These are phyloP conservation scores for Xylaria venustula DNA, from an alignment of 495 filamentous ascomycete genomes.

Conservation along the genomic window DNA sequence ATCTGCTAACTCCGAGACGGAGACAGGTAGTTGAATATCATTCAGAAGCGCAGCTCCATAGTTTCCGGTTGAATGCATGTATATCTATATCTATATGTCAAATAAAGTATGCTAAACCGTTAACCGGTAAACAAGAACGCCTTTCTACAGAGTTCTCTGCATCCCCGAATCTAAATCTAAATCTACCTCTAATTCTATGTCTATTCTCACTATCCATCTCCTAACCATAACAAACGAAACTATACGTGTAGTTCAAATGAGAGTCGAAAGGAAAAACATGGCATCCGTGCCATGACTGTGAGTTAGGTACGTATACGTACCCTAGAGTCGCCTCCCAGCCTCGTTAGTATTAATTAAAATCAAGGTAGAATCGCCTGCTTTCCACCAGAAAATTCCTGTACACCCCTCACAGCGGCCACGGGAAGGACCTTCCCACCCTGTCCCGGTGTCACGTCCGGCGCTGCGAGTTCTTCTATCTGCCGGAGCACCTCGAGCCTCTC, in stretches of 20 bases:
- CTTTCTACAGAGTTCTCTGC: not conserved
- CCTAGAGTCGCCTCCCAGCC: no score
- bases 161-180: not conserved
- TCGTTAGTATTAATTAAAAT: no score
- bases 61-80: no score
- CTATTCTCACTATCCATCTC: not conserved
- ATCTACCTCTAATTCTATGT: not conserved
- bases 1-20: no score
- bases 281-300: no score
- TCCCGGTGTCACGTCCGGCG: not conserved
- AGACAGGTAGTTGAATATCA: no score
- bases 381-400: not conserved
- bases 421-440: not conserved
- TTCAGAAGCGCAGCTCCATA: no score
- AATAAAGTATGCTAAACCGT: not conserved
- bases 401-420: not conserved
- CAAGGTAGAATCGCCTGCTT: not conserved
- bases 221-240: not conserved
- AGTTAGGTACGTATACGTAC: no score
- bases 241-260: not conserved
- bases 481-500: conserved; percentile 45
- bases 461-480: conserved; percentile 4
- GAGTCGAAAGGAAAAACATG: no score
- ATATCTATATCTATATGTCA: not conserved
- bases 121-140: not conserved